phyloP scores from a whole-genome alignment of 2,329 filamentous ascomycete genomes.

The Aspergillus intermedius region DNA sequence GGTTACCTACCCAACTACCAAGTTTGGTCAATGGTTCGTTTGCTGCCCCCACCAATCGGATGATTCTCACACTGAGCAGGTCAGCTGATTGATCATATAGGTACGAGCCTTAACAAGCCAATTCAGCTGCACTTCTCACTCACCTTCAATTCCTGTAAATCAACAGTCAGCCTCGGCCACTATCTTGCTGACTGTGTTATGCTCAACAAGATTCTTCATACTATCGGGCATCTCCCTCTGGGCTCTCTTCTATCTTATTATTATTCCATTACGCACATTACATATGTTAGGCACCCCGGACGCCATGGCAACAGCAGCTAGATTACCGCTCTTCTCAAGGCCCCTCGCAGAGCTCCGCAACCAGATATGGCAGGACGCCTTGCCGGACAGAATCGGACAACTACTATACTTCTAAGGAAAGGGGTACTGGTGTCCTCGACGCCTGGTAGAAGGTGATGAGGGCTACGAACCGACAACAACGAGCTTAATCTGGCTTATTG shows the following conservation, averaged over 20 bases:
- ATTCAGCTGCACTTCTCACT: too few relatives aligned
- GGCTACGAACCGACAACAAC: conserved; percentile 6
- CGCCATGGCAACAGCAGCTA: conserved; percentile 1
- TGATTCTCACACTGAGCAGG: too few relatives aligned
- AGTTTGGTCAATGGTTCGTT: too few relatives aligned
- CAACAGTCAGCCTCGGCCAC: neutral
- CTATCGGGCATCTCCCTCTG: neutral
- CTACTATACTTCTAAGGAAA: conserved; percentile 10
- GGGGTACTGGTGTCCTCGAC: conserved; percentile 12
- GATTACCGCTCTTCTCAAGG: conserved; percentile 3
- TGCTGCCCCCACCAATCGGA: too few relatives aligned
- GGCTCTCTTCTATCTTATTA: neutral
- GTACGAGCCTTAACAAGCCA: too few relatives aligned
- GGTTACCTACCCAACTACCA: too few relatives aligned
- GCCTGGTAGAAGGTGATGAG: conserved; percentile 4
- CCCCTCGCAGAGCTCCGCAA: conserved; percentile 5
- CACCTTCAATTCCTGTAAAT: neutral
- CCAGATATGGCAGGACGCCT: conserved; percentile 6
- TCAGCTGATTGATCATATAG: too few relatives aligned
- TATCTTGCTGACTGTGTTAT: neutral
- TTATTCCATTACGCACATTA: neutral
- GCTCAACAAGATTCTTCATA: neutral
- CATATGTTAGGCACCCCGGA: neutral
- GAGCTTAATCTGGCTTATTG: conserved; percentile 8
- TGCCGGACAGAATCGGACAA: conserved; percentile 3